Percentiles rank a stretch among this genome's conserved stretches.
Evolutionary conservation across 1,139 yeast genomes (phyloP).

Genomic region (Meyerozyma carpophila): DNA sequence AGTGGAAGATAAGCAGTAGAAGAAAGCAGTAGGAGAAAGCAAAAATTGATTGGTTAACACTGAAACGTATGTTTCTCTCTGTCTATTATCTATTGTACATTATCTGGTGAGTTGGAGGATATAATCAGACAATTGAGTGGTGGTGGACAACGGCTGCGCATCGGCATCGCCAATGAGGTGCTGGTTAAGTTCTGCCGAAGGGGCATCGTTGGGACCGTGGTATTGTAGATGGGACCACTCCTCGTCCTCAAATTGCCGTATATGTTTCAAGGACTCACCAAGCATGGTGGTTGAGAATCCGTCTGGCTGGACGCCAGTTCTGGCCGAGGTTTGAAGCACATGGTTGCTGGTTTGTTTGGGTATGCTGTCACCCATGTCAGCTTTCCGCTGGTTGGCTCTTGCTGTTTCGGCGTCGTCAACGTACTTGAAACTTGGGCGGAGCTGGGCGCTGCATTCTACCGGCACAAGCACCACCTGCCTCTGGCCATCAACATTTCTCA

Average conservation of each 20-base stretch:
- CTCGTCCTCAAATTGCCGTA: constrained; percentile 76
- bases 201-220: neutral
- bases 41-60: neutral
- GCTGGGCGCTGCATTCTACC: constrained; percentile 63
- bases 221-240: constrained; percentile 32
- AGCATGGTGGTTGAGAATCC: constrained; percentile 63
- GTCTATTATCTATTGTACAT: neutral
- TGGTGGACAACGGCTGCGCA: constrained; percentile 1
- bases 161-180: neutral
- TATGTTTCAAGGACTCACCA: constrained; percentile 75
- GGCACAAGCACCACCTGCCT: constrained; percentile 59
- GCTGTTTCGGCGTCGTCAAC: constrained; percentile 49
- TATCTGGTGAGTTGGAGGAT: neutral
- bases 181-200: neutral
- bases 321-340: constrained; percentile 39
- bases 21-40: neutral
- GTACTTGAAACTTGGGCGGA: constrained; percentile 77
- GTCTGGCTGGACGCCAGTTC: constrained; percentile 55
- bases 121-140: neutral
- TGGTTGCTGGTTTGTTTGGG: constrained; percentile 37
- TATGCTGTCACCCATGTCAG: constrained; percentile 19
- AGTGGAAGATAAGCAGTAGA: neutral
- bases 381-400: constrained; percentile 22
- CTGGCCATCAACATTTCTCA: constrained; percentile 16
- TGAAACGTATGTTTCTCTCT: neutral